phyloP scores from a whole-genome alignment of 768 basidiomycete species.

The Russula lepida region DNA sequence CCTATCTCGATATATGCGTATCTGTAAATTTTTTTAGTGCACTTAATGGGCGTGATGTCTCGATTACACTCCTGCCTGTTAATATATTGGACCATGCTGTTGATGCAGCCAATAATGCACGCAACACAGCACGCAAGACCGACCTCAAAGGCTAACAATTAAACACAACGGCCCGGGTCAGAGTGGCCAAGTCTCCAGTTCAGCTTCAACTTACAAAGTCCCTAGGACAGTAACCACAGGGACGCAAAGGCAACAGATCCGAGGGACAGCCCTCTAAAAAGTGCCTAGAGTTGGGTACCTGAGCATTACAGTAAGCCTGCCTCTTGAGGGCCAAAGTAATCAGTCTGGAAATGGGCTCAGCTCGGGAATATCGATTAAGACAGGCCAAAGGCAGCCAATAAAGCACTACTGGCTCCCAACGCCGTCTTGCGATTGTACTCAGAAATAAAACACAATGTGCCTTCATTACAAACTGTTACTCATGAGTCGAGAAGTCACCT shows the following conservation, averaged over 20 bases:
- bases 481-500: not conserved
- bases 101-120: conserved; percentile 67
- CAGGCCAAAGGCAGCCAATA: conserved; percentile 42
- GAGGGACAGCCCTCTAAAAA: conserved; percentile 71
- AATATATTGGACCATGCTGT: conserved; percentile 66
- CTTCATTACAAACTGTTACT: conserved; percentile 39
- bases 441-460: conserved; percentile 54
- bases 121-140: conserved; percentile 72
- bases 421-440: conserved; percentile 76
- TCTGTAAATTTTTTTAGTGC: conserved; percentile 30
- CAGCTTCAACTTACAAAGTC: conserved; percentile 46
- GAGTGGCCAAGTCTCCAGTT: not conserved
- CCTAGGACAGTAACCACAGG: conserved; percentile 71
- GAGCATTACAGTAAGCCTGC: conserved; percentile 66
- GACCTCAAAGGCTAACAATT: conserved; percentile 51
- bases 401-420: conserved; percentile 73
- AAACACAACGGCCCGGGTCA: not conserved
- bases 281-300: conserved; percentile 61
- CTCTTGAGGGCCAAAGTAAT: conserved; percentile 73
- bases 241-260: conserved; percentile 84
- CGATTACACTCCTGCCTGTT: conserved; percentile 42
- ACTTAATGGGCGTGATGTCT: not conserved
- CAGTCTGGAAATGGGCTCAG: conserved; percentile 27
- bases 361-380: not conserved
- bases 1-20: conserved; percentile 82